These are phyloP conservation scores for Deinandra increscens DNA, from an alignment of 129 eudicot genomes.

Conservation along the genomic window DNA sequence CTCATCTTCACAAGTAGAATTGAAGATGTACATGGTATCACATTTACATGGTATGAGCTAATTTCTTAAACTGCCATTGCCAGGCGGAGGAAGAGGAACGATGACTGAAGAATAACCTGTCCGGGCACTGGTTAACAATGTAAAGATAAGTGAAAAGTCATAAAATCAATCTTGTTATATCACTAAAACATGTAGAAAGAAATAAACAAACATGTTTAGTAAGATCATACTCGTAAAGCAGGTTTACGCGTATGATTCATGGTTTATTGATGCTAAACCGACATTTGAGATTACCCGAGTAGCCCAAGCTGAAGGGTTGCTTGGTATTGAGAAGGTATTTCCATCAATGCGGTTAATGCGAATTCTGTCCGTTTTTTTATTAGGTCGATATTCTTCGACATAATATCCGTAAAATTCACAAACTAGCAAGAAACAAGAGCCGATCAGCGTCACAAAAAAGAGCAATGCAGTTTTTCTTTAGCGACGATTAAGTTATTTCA, in stretches of 20 bases:
- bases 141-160: not conserved
- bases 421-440: conserved; percentile 40
- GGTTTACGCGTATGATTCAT: not conserved
- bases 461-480: not conserved
- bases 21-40: conserved; percentile 34
- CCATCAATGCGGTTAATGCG: conserved; percentile 73
- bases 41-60: conserved; percentile 21
- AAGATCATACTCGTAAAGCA: too few species aligned
- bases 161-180: too few species aligned
- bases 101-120: conserved; percentile 41
- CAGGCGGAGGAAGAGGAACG: conserved; percentile 66
- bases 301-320: conserved; percentile 69
- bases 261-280: not conserved
- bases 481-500: not conserved
- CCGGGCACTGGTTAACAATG: conserved; percentile 30
- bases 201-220: too few species aligned
- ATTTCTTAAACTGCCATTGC: conserved; percentile 19
- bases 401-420: conserved; percentile 68
- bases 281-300: conserved; percentile 42
- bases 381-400: conserved; percentile 46
- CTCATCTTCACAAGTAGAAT: conserved; percentile 41
- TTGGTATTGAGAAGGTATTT: conserved; percentile 71
- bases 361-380: conserved; percentile 57
- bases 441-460: not conserved
- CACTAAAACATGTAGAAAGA: too few species aligned